Conservation (phyloP, 257 asterid genomes). For the Schizonepeta tenuifolia region DNA sequence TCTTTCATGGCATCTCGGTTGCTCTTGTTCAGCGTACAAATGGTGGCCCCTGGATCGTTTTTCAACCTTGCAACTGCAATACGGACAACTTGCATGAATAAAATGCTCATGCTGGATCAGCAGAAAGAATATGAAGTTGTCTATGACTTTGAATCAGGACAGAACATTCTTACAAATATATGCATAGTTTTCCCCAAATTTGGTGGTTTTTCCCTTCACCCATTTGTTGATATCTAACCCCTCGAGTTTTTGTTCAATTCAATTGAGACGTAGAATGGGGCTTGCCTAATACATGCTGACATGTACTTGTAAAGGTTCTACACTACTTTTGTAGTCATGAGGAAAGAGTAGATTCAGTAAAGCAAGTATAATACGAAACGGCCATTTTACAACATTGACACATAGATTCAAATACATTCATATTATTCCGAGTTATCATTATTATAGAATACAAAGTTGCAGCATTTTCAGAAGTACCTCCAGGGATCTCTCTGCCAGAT, state of each 20-base stretch:
- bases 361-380: not conserved
- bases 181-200: too few relatives aligned
- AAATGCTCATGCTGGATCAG: not conserved
- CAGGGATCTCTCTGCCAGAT: constrained; percentile 82
- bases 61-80: constrained; percentile 78
- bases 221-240: not conserved
- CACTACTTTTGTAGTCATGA: not conserved
- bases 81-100: constrained; percentile 14
- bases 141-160: constrained; percentile 18
- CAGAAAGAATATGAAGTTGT: not conserved
- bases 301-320: not conserved
- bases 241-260: not conserved
- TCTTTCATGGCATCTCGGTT: constrained; percentile 80
- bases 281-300: not conserved
- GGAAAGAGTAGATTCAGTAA: not conserved
- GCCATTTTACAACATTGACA: not conserved
- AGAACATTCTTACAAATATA: not conserved
- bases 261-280: too few relatives aligned
- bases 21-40: constrained; percentile 49
- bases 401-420: not conserved
- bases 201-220: not conserved
- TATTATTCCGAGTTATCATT: not conserved
- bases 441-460: constrained; percentile 1
- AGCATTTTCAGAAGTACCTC: constrained; percentile 54
- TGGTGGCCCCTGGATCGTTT: constrained; percentile 66